Base-by-base conservation (phyloP, 2,329 filamentous ascomycete species). In the Aspergillus piperis region DNA sequence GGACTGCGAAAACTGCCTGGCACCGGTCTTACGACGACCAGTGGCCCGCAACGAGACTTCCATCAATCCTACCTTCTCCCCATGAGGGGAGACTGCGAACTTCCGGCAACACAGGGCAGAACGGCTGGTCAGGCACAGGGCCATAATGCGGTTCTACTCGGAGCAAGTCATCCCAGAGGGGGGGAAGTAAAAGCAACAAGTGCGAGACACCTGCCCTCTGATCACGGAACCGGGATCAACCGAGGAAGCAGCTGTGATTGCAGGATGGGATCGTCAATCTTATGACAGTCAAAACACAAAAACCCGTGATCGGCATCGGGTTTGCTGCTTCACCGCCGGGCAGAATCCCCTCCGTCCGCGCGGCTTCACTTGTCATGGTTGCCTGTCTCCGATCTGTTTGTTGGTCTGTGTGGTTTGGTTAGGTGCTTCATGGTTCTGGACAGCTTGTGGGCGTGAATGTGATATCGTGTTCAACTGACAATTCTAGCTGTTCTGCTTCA, bases 1-100 rank as follows among this genome's bases (percentile, higher is more conserved):
- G 59, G 75, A 72, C 39, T 78, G 77, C 1, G 80, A 75, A 63
- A 79, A 79, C 25, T 71, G 68, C 50, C 71, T 68, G 36, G 68
- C 64, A 61, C 66, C 67, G 62, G 69, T 60, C 50, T 69, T 68
- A 48, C 70, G 68, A 25, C 70, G 68, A 57, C 70, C 72, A 56
- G 70, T 67, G 42, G 73, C 66, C 60, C 70, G 65, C 55, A 74
- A 75, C 30, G 70, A 70, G 30, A 74, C 66, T 63, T 75, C 70
- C 71, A 75, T 69, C 64, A 68, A 64, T 60, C 56, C 65, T 68
- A 67, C 58, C 64, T 64, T 64, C 50, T 57, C 66, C 64, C 63
- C 60, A 60, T 62, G 52, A 56, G 65, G 65, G 60, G 59, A 60
- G 58, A 55, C 56, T 52, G 66, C 58, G 65, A 66, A 58, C 60